Evolutionary conservation across 129 eudicot genomes (phyloP), one percentile per base, ranked within the genome.

Genomic region (Gnaphalium uliginosum): DNA sequence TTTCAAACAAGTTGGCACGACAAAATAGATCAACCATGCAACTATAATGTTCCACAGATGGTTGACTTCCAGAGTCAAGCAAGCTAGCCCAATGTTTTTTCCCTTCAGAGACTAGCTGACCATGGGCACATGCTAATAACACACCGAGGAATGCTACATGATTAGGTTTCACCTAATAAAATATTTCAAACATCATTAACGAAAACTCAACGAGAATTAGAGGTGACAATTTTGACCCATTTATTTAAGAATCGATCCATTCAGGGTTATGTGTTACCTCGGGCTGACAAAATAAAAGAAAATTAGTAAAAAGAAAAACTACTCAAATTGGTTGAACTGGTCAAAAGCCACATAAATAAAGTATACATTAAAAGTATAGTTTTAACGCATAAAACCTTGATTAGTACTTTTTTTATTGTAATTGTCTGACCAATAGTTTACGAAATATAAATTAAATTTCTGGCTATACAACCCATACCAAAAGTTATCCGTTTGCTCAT

Each of bases 1-100:
- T 84, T 48, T 87, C 76, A 5, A 83, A 39, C 1, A 68, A 65
- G 76, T 73, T 82, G 51, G 92, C 82, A 13, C 93, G 90, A 57
- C 93, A 83, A 26, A 71, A 77, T 46, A 87, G 50, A 72, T 87
- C 96, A 26, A 87, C 88, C 90, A 87, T 76, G 90, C 90, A 87
- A 70, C 86, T 87, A 58, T 87, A 90, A 37, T 90, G 93, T 82
- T 85, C 90, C 73, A 83, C 78, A 21, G 87, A 77, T 53, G 96
- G 89, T 74, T 77, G 86, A n/a, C 82, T 70, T 21, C 85, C 82
- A 18, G 66, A 87, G 29, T 73, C 71, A 5, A 87, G 81, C 87
- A 90, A 83, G 80, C 67, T 79, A 33, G 85, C 56, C 90, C 92
- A 87, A 26, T 72, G 85, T 63, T 43, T 79, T 78, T 18, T 76